These are phyloP conservation scores for Boletus sp. DNA, from an alignment of 768 basidiomycete species.

Conservation along the genomic window DNA sequence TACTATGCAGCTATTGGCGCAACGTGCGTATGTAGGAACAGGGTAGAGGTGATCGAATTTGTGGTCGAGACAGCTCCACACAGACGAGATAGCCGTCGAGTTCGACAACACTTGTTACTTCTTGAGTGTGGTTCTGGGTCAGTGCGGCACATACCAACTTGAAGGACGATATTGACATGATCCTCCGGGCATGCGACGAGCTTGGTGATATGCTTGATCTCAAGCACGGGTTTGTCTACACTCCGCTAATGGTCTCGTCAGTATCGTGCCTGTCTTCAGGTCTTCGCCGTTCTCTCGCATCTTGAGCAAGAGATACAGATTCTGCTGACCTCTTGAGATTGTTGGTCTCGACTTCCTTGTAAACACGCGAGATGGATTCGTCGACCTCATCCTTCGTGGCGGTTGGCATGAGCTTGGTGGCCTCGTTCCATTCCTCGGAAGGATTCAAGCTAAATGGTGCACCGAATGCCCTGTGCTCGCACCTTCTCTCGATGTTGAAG, in stretches of 20 bases:
- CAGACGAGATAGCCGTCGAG: neutral
- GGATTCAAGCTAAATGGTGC: slow-evolving; percentile 49
- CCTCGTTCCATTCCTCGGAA: slow-evolving; percentile 39
- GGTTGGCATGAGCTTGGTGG: slow-evolving; percentile 53
- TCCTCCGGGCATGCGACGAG: too few relatives aligned
- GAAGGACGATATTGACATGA: too few relatives aligned
- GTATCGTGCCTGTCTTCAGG: too few relatives aligned
- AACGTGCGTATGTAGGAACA: too few relatives aligned
- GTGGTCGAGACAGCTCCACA: too few relatives aligned
- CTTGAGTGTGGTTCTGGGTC: slow-evolving; percentile 90
- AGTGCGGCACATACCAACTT: slow-evolving; percentile 96
- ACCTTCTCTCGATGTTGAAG: slow-evolving; percentile 74
- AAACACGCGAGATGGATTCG: slow-evolving; percentile 57
- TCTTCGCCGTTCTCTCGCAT: slow-evolving; percentile 43
- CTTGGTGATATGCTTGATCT: too few relatives aligned
- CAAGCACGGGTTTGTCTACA: too few relatives aligned
- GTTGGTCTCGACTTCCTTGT: slow-evolving; percentile 55
- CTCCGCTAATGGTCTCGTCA: too few relatives aligned
- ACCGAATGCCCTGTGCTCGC: slow-evolving; percentile 77
- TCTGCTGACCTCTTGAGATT: slow-evolving; percentile 76
- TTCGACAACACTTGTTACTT: slow-evolving; percentile 56
- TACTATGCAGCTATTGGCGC: too few relatives aligned
- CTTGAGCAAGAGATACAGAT: slow-evolving; percentile 81
- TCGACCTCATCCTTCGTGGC: slow-evolving; percentile 61
- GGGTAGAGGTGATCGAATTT: too few relatives aligned